A percentile compares a stretch with the other conserved stretches of the same genome.
phyloP scores from a whole-genome alignment of 2,329 filamentous ascomycete genomes.

The Clonostachys byssicola region DNA sequence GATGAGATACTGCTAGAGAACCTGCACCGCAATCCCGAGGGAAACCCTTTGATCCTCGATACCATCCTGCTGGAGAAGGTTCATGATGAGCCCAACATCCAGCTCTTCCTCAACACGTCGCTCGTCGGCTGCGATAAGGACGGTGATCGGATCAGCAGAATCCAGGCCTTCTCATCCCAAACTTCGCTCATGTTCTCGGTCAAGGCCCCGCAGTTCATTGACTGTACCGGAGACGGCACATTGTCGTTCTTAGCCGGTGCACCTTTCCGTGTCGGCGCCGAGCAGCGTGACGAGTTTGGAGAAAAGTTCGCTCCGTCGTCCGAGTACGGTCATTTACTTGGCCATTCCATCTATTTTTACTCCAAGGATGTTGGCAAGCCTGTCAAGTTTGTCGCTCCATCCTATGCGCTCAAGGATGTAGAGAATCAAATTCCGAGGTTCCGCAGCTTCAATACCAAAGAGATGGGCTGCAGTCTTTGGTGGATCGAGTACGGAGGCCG shows the following conservation, averaged over 20 bases:
- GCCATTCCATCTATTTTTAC: slow-evolving; percentile 18
- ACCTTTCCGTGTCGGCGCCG: slow-evolving; percentile 14
- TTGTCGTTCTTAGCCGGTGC: slow-evolving; percentile 14
- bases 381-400: slow-evolving; percentile 12
- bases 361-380: slow-evolving; percentile 13
- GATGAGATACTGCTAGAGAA: slow-evolving; percentile 16
- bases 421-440: slow-evolving; percentile 14
- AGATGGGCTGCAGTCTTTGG: slow-evolving; percentile 16
- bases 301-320: slow-evolving; percentile 13
- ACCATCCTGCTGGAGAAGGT: slow-evolving; percentile 15
- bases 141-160: slow-evolving; percentile 9
- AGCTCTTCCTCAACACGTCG: slow-evolving; percentile 14
- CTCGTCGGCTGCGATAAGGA: slow-evolving; percentile 12
- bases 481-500: slow-evolving; percentile 17
- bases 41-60: slow-evolving; percentile 15
- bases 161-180: slow-evolving; percentile 15
- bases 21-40: slow-evolving; percentile 14
- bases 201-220: slow-evolving; percentile 18
- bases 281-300: slow-evolving; percentile 13
- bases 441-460: slow-evolving; percentile 13
- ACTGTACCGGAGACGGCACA: slow-evolving; percentile 15
- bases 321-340: slow-evolving; percentile 15
- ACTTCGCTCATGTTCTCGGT: slow-evolving; percentile 12
- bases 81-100: slow-evolving; percentile 12
- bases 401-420: slow-evolving; percentile 13